These are phyloP conservation scores for Starmerella geochares DNA, from an alignment of 805 yeast genomes.

Conservation along the genomic window DNA sequence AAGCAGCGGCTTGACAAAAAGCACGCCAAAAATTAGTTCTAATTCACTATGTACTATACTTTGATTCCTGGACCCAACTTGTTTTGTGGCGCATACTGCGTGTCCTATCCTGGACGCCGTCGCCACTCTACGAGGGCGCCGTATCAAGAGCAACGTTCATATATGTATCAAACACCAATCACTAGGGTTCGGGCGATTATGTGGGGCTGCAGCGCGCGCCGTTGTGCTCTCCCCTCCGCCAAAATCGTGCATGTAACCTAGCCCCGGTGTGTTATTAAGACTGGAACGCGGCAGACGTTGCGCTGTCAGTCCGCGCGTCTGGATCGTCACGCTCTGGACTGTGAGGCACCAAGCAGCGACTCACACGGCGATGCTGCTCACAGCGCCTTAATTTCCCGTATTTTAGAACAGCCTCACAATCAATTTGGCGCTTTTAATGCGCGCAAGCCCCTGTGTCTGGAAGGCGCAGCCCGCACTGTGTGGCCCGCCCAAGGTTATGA, in stretches of 20 bases:
- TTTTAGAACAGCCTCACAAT: too few species aligned
- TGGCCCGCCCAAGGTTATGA: conserved; percentile 3
- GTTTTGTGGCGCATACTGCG: too few species aligned
- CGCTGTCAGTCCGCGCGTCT: not conserved
- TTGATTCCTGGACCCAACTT: too few species aligned
- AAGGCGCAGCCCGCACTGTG: not conserved
- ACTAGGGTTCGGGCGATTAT: not conserved
- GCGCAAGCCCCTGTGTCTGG: not conserved
- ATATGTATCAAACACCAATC: too few species aligned
- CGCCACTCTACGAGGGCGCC: too few species aligned
- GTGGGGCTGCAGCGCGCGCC: conserved; percentile 3
- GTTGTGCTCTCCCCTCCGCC: not conserved
- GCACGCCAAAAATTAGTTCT: conserved; percentile 1
- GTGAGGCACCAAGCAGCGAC: too few species aligned
- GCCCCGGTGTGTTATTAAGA: not conserved
- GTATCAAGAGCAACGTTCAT: not conserved
- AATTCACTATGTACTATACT: too few species aligned
- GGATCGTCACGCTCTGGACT: not conserved
- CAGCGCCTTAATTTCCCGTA: too few species aligned
- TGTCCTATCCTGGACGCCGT: too few species aligned
- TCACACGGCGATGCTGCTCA: too few species aligned
- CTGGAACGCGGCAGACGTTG: not conserved
- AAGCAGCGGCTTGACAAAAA: conserved; percentile 24
- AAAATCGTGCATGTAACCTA: not conserved
- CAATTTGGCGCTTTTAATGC: too few species aligned